Evolutionary conservation across 257 asterid species (phyloP).

Genomic region (Dorcoceras hygrometricum): DNA sequence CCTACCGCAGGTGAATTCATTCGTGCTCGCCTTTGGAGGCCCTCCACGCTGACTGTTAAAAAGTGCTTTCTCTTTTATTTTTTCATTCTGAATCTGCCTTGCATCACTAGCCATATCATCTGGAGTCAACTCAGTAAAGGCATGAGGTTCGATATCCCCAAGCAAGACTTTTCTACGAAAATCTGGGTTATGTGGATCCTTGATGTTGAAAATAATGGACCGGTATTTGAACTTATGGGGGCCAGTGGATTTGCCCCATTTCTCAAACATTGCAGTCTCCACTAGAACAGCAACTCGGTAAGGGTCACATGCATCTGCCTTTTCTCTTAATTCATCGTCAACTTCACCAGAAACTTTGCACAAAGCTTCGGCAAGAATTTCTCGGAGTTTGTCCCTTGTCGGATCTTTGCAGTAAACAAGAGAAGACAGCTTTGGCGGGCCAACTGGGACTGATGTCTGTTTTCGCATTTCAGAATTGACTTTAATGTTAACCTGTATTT

Average conservation of each 20-base stretch:
- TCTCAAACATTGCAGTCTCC: constrained; percentile 55
- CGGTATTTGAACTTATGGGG: constrained; percentile 57
- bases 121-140: constrained; percentile 50
- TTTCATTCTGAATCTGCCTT: constrained; percentile 61
- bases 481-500: constrained; percentile 33
- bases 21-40: constrained; percentile 69
- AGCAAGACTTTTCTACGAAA: constrained; percentile 71
- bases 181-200: constrained; percentile 55
- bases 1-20: constrained; percentile 71
- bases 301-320: constrained; percentile 60
- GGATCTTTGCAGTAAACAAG: constrained; percentile 57
- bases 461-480: constrained; percentile 33
- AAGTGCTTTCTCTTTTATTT: constrained; percentile 72
- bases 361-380: constrained; percentile 50
- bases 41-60: constrained; percentile 72
- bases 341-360: constrained; percentile 45
- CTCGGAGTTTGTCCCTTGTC: constrained; percentile 51
- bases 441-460: constrained; percentile 22
- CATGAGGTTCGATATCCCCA: constrained; percentile 52
- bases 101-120: constrained; percentile 94
- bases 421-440: constrained; percentile 52
- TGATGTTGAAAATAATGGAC: constrained; percentile 55
- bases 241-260: constrained; percentile 56
- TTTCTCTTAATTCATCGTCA: constrained; percentile 39
- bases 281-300: constrained; percentile 58